phyloP scores from a whole-genome alignment of 2,329 filamentous ascomycete species.

The Blumeria graminis region DNA sequence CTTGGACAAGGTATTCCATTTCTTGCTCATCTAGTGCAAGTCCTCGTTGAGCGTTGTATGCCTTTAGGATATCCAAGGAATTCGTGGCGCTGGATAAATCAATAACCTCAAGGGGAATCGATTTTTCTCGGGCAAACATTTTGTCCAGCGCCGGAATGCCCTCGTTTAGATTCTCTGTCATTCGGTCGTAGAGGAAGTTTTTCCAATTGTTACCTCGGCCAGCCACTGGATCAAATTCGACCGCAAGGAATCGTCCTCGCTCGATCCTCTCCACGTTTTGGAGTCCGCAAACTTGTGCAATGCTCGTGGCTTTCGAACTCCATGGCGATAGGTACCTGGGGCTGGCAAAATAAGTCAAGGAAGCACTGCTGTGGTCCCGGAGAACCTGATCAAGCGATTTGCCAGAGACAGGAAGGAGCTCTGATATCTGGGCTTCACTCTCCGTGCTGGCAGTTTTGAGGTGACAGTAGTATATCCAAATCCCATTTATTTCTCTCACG shows the following conservation, averaged over 20 bases:
- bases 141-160: conserved; percentile 40
- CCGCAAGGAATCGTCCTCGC: conserved; percentile 55
- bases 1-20: conserved; percentile 82
- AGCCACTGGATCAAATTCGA: conserved; percentile 29
- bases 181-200: conserved; percentile 69
- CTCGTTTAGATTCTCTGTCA: conserved; percentile 65
- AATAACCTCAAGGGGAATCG: conserved; percentile 45
- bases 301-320: conserved; percentile 90
- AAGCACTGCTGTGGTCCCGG: conserved; percentile 5
- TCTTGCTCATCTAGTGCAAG: conserved; percentile 72
- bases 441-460: conserved; percentile 6
- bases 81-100: conserved; percentile 44
- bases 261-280: conserved; percentile 57
- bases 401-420: conserved; percentile 2
- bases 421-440: conserved; percentile 1
- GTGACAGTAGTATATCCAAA: conserved; percentile 14
- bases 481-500: conserved; percentile 10
- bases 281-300: conserved; percentile 76
- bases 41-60: conserved; percentile 64
- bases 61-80: conserved; percentile 48
- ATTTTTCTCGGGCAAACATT: conserved; percentile 53
- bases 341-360: conserved; percentile 32
- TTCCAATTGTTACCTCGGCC: conserved; percentile 21
- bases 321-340: conserved; percentile 84
- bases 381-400: conserved; percentile 9